Evolutionary conservation across 768 basidiomycete genomes (phyloP).

Genomic region (Pisolithus marmoratus): DNA sequence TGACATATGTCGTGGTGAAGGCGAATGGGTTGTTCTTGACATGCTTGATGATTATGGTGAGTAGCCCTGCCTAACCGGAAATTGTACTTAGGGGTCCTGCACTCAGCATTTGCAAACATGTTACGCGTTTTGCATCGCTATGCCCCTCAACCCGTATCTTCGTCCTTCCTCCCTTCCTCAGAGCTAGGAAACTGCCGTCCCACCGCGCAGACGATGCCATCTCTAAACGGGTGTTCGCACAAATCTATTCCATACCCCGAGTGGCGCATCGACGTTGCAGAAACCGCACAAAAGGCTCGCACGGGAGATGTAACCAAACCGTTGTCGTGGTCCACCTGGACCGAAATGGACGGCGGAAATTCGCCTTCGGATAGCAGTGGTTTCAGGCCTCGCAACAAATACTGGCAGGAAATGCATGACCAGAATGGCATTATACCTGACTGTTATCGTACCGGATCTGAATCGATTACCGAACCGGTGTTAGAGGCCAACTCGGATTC

Average conservation of each 20-base stretch:
- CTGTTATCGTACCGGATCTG: constrained; percentile 14
- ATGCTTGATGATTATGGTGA: constrained; percentile 42
- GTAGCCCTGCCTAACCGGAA: background rate
- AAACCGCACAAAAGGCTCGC: constrained; percentile 50
- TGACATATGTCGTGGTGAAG: constrained; percentile 17
- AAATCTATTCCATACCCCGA: constrained; percentile 55
- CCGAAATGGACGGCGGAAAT: constrained; percentile 19
- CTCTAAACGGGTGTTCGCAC: constrained; percentile 25
- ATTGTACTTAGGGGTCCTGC: background rate
- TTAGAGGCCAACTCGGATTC: constrained; percentile 11
- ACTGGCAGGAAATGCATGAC: constrained; percentile 20
- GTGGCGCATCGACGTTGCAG: constrained; percentile 50
- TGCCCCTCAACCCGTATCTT: constrained; percentile 27
- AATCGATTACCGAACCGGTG: constrained; percentile 30
- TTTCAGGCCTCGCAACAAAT: constrained; percentile 17
- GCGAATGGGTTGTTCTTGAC: constrained; percentile 50
- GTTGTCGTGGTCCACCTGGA: constrained; percentile 42
- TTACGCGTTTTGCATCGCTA: constrained; percentile 49
- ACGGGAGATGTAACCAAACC: constrained; percentile 53
- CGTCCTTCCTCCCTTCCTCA: constrained; percentile 39
- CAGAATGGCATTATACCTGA: constrained; percentile 5
- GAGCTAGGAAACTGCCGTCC: constrained; percentile 6
- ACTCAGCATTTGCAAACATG: constrained; percentile 42
- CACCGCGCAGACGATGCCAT: constrained; percentile 15
- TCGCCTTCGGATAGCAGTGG: constrained; percentile 14